Conservation (phyloP, 148 eudicot genomes). For the Cornus suecica region DNA sequence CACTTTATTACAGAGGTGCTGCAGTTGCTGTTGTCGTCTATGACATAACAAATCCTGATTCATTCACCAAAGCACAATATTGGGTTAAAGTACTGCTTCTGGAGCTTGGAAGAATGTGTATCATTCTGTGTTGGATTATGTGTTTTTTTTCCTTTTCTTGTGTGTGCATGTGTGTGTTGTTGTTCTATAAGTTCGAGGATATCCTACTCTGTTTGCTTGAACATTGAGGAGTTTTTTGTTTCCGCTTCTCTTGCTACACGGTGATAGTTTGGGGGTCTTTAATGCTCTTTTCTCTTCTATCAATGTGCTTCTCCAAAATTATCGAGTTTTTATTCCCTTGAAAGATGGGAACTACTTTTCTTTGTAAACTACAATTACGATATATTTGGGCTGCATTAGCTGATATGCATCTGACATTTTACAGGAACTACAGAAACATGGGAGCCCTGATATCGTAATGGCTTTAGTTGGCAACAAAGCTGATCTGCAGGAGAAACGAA, state of each 20-base stretch:
- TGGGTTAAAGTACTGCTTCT: constrained; percentile 78
- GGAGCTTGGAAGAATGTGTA: not conserved
- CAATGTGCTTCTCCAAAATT: no score
- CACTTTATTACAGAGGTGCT: constrained; percentile 96
- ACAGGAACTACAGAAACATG: constrained; percentile 93
- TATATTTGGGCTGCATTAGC: not conserved
- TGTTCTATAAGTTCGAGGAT: no score
- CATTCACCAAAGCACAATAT: constrained; percentile 85
- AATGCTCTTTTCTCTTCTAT: not conserved
- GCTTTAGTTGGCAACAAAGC: constrained; percentile 99
- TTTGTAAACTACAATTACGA: not conserved
- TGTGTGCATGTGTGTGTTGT: no score
- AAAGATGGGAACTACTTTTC: not conserved
- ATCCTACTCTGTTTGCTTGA: not conserved
- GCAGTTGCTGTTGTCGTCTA: constrained; percentile 85
- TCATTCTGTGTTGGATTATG: not conserved
- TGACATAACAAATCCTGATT: constrained; percentile 88
- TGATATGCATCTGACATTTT: not conserved
- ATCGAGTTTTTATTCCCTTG: not conserved
- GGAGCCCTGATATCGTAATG: constrained; percentile 91
- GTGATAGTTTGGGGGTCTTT: no score
- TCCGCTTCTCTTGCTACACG: not conserved
- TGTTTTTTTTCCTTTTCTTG: not conserved
- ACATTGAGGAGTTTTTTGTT: not conserved
- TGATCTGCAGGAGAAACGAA: constrained; percentile 87